A percentile compares a stretch with the other conserved stretches of the same genome.
Conservation (phyloP, 345 rosid species). For the Turnera subulata region DNA sequence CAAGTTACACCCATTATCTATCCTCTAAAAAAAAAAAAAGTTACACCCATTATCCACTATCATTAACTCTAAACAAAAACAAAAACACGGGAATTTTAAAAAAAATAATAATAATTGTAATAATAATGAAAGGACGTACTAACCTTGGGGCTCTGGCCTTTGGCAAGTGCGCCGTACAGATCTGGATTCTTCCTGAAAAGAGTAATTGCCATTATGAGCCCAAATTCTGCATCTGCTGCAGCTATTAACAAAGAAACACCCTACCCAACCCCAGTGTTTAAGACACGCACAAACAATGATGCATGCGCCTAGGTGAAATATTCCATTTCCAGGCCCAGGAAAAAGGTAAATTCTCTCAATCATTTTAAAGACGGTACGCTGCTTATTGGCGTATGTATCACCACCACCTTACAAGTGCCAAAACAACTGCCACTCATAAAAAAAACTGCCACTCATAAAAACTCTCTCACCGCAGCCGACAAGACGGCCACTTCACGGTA, state of each 20-base stretch:
- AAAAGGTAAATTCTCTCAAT: no score
- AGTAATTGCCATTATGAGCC: neutral
- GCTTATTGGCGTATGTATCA: neutral
- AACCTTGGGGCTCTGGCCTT: constrained; percentile 89
- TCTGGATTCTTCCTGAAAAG: constrained; percentile 60
- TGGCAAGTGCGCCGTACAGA: constrained; percentile 59
- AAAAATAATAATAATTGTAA: no score
- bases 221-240: neutral
- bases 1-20: no score
- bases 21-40: no score
- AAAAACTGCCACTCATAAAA: neutral
- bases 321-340: neutral
- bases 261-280: no score
- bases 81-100: no score
- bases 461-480: no score
- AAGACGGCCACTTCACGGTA: no score
- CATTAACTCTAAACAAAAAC: no score
- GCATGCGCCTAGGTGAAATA: neutral
- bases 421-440: no score
- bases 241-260: neutral
- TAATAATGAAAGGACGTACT: neutral
- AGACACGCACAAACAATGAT: no score
- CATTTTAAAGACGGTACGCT: neutral
- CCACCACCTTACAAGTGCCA: neutral
- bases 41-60: no score